A percentile compares a stretch with the other conserved stretches of the same genome.
These are phyloP conservation scores for Cyanophora paradoxa DNA, from an alignment of 78 protist species.

Conservation along the genomic window DNA sequence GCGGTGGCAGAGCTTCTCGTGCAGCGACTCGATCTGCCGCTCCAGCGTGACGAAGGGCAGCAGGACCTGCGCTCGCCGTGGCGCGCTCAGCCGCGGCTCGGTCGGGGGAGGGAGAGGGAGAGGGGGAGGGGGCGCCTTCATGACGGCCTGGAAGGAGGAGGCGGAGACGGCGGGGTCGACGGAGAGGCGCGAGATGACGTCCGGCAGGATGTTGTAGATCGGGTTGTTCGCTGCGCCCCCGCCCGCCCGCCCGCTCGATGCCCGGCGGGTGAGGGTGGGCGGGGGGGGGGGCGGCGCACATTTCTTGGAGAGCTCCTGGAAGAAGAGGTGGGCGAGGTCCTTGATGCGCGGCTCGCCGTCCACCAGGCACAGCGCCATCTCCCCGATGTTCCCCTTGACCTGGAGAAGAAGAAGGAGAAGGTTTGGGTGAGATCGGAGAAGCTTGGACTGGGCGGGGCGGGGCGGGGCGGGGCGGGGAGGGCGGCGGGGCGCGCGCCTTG, in stretches of 20 bases:
- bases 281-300: neutral
- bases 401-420: neutral
- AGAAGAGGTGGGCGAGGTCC: conserved; percentile 43
- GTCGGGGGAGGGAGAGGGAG: neutral
- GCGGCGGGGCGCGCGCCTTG: conserved; percentile 32
- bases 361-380: conserved; percentile 58
- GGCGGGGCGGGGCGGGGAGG: neutral
- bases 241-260: neutral
- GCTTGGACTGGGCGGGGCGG: neutral
- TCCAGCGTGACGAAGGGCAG: conserved; percentile 69
- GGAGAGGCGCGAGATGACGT: conserved; percentile 56
- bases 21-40: conserved; percentile 51
- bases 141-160: neutral
- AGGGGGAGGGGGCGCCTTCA: neutral
- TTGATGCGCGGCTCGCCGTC: conserved; percentile 47
- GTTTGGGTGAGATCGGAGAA: neutral
- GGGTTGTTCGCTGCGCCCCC: conserved; percentile 15
- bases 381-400: conserved; percentile 23
- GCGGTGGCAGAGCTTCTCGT: conserved; percentile 75
- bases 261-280: neutral
- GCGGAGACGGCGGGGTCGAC: neutral
- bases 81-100: neutral
- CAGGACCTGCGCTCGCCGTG: conserved; percentile 4
- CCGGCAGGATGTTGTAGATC: conserved; percentile 86
- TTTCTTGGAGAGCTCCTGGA: conserved; percentile 40